Conservation (phyloP, 1,139 yeast genomes). For the Groenewaldozyma auringiensis region DNA sequence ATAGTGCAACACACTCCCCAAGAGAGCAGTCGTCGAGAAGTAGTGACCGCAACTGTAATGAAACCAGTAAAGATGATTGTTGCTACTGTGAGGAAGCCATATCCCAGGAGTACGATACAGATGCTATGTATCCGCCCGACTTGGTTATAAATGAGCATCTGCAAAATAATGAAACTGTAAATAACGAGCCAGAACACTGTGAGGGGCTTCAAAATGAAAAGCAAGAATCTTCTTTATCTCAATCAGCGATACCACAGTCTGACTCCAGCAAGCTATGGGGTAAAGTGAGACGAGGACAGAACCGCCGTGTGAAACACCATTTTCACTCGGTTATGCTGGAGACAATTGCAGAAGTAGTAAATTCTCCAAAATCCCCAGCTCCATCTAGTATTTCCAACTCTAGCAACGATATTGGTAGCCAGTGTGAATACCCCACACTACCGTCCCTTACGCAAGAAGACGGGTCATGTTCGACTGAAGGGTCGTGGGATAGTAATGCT, state of each 20-base stretch:
- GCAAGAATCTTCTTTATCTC: background rate
- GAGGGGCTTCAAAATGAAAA: background rate
- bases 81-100: too few species aligned
- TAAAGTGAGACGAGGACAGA: background rate
- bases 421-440: background rate
- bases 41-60: too few species aligned
- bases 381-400: background rate
- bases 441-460: background rate
- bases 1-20: too few species aligned
- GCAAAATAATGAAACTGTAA: too few species aligned
- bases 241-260: background rate
- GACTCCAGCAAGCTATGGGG: conserved; percentile 1
- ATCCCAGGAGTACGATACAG: too few species aligned
- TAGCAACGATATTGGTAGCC: background rate
- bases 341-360: background rate
- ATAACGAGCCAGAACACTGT: background rate
- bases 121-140: too few species aligned
- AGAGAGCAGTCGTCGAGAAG: too few species aligned
- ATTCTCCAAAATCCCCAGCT: background rate
- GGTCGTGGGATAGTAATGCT: too few species aligned
- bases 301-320: background rate
- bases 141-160: too few species aligned
- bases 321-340: background rate
- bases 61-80: too few species aligned
- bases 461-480: background rate